Evolutionary conservation across 2,329 filamentous ascomycete genomes (phyloP), one percentile per base, ranked within the genome.

Genomic region (Cryphonectria naterciae): DNA sequence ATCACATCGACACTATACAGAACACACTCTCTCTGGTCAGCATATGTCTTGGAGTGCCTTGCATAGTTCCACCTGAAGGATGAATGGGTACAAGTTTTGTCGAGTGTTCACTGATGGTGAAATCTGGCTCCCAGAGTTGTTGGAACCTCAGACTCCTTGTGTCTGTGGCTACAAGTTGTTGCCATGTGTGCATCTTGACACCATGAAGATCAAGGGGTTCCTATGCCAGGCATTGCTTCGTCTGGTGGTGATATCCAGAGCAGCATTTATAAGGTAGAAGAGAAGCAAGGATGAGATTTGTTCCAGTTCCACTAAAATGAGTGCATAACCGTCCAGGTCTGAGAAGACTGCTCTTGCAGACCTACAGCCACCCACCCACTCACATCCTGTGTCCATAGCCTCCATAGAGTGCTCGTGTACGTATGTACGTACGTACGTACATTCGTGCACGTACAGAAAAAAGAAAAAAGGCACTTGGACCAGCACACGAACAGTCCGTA

Each of bases 401-500:
- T 19, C 25, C 7, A 2, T 8, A 8, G 5, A 32, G 11, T 35
- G 54, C 54, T 19, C 22, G n/a, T 54, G 7, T 17, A 32, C 2
- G 54, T 32, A 32, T 13, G 56, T 32, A 10, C 56, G 19, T 22
- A 8, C 19, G 46, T n/a, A 19, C 19, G 46, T n/a, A 6, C 19
- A 2, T 49, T 49, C 19, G 28, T 19, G 54, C 54, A 65, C 32
- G 25, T 46, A 37, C 17, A 22, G 35, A 39, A 39, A 39, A 39
- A 10, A 39, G 6, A 10, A 39, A 39, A 19, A 52, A 4, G 37
- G 19, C 43, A 39, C 43, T 61, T 65, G 56, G n/a, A 19, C 25
- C 35, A 68, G 17, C 19, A 35, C 41, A 43, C 35, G 64, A 32
- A 64, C 8, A 56, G 64, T 43, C 43, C 64, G 43, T 35, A 22